A percentile compares a stretch with the other conserved stretches of the same genome.
phyloP scores from a whole-genome alignment of 2,329 filamentous ascomycete genomes.

The Arthrobotrys musiformis region DNA sequence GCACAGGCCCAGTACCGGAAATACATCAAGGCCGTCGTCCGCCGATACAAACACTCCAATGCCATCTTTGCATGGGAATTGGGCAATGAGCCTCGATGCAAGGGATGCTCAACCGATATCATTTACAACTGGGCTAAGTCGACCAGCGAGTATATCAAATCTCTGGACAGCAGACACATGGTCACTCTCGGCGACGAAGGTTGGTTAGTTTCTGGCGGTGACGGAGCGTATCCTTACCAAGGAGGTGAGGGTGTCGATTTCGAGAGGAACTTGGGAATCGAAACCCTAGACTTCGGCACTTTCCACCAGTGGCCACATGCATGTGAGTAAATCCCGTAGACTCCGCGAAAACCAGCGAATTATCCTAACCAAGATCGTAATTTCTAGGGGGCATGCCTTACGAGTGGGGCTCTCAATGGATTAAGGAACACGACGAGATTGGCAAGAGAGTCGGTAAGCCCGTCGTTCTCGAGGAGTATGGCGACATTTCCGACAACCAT shows the following conservation, averaged over 20 bases:
- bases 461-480: constrained; percentile 64
- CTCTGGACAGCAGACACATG: constrained; percentile 71
- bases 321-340: constrained; percentile 42
- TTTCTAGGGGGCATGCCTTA: constrained; percentile 61
- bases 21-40: constrained; percentile 72
- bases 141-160: constrained; percentile 73
- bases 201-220: constrained; percentile 66
- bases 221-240: constrained; percentile 68
- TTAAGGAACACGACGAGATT: constrained; percentile 63
- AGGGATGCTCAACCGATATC: constrained; percentile 69
- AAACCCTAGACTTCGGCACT: constrained; percentile 69
- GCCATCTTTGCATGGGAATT: constrained; percentile 76
- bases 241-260: constrained; percentile 68
- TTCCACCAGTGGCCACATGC: constrained; percentile 66
- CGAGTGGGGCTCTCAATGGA: constrained; percentile 64
- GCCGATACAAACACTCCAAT: constrained; percentile 69
- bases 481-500: constrained; percentile 44
- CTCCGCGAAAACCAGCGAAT: constrained; percentile 59
- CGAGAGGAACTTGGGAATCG: constrained; percentile 67
- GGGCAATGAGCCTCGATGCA: constrained; percentile 74
- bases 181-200: constrained; percentile 72
- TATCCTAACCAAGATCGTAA: constrained; percentile 53
- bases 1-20: constrained; percentile 71
- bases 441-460: constrained; percentile 63
- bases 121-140: constrained; percentile 71